These are phyloP conservation scores for Tricholoma bakamatsutake DNA, from an alignment of 768 basidiomycete genomes.

Conservation along the genomic window DNA sequence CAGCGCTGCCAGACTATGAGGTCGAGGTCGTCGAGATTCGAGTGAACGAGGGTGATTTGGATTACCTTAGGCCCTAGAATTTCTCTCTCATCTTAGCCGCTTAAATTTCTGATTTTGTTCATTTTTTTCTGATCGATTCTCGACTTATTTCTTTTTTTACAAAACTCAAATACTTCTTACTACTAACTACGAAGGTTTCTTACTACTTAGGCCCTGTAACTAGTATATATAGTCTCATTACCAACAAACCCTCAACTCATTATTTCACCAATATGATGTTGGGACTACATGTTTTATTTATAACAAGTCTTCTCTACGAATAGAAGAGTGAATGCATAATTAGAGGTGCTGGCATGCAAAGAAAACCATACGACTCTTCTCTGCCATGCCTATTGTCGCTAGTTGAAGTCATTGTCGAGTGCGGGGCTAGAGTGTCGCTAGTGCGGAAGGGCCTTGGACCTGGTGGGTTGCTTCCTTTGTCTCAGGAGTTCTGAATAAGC, in stretches of 20 bases:
- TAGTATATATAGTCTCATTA: not conserved
- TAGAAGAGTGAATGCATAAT: too few species aligned
- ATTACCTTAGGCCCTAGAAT: conserved; percentile 63
- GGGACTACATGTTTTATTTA: too few species aligned
- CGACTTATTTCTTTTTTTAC: not conserved
- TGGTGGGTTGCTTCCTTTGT: too few species aligned
- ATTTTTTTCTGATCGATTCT: not conserved
- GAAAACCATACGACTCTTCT: too few species aligned
- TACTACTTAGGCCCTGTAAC: not conserved
- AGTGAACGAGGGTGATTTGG: conserved; percentile 71
- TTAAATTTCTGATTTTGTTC: not conserved
- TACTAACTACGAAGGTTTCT: not conserved
- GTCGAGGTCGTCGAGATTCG: conserved; percentile 87
- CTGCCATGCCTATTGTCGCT: too few species aligned
- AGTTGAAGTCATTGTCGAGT: too few species aligned
- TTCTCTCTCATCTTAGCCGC: not conserved
- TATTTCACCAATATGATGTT: not conserved
- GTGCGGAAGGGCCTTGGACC: too few species aligned
- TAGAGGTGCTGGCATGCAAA: too few species aligned
- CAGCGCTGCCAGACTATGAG: conserved; percentile 68
- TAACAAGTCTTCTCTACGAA: too few species aligned
- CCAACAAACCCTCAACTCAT: not conserved
- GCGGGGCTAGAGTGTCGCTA: too few species aligned
- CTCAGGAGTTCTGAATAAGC: too few species aligned
- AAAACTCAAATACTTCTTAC: not conserved